A percentile compares a stretch with the other conserved stretches of the same genome.
phyloP scores from a whole-genome alignment of 345 rosid species.

The Hypericum perforatum region DNA sequence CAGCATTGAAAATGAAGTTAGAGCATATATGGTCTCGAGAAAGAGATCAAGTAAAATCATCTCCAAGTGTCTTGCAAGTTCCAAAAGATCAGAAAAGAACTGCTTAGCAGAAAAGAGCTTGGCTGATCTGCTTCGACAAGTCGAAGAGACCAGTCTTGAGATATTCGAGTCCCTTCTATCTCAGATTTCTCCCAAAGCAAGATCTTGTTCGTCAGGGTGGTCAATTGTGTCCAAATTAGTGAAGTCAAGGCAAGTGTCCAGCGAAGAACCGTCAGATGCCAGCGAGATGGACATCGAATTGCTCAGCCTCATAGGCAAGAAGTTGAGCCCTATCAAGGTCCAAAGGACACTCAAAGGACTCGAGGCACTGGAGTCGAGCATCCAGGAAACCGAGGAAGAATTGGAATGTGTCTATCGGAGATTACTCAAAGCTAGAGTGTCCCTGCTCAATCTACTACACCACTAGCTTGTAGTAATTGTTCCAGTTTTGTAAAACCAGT shows the following conservation, averaged over 20 bases:
- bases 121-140: conserved; percentile 5
- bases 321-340: no score
- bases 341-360: conserved; percentile 9
- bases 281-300: no score
- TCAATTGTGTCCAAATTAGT: conserved; percentile 14
- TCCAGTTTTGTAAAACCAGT: no score
- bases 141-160: conserved; percentile 10
- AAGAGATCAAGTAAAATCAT: conserved; percentile 5
- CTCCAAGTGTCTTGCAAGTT: no score
- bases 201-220: conserved; percentile 7
- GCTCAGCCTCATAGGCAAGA: no score
- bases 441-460: no score
- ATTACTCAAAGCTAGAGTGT: no score
- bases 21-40: conserved; percentile 3
- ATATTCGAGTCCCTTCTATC: conserved; percentile 13
- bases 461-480: no score
- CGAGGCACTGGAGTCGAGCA: conserved; percentile 7
- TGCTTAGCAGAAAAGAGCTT: neutral
- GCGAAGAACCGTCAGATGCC: no score
- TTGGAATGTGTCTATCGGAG: no score
- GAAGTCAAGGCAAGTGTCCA: no score
- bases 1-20: conserved; percentile 1
- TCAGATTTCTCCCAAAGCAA: conserved; percentile 12
- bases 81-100: neutral
- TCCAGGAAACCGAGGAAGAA: no score